Evolutionary conservation across 2,329 filamentous ascomycete species (phyloP).

Genomic region (Colletotrichum sp.): DNA sequence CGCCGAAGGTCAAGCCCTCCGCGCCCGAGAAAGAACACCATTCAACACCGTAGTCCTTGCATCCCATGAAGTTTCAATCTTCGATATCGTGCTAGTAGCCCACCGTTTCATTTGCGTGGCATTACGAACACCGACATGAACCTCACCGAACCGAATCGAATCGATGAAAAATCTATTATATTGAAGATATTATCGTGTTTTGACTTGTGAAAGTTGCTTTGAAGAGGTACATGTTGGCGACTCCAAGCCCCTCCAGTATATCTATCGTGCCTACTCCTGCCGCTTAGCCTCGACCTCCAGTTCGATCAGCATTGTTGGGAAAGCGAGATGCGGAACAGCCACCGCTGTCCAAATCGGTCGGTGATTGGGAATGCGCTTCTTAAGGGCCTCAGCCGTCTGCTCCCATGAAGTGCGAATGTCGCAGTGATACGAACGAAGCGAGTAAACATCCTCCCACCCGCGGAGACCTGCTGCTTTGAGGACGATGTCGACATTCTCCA

Average conservation of each 20-base stretch:
- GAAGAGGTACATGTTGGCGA: no score
- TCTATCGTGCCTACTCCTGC: not conserved
- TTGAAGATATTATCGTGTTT: not conserved
- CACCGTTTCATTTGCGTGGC: accelerated
- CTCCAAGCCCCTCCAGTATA: accelerated
- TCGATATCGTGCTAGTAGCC: accelerated
- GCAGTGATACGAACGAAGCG: slow-evolving; percentile 27
- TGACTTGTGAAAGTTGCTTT: not conserved
- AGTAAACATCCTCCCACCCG: slow-evolving; percentile 32
- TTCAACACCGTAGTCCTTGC: accelerated
- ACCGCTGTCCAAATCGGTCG: slow-evolving; percentile 2
- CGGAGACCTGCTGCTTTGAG: slow-evolving; percentile 26
- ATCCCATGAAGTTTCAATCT: not conserved
- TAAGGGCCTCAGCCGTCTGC: not conserved
- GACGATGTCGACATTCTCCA: slow-evolving; percentile 28
- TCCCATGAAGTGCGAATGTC: slow-evolving; percentile 23
- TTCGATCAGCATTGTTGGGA: not conserved
- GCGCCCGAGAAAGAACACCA: accelerated
- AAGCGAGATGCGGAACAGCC: not conserved
- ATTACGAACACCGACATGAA: not conserved
- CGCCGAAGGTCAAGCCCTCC: not conserved
- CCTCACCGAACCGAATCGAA: not conserved
- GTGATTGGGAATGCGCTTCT: not conserved
- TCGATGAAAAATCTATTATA: not conserved
- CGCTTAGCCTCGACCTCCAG: slow-evolving; percentile 6